Base-by-base conservation (phyloP, 2,329 filamentous ascomycete genomes). In the Colletotrichum sp. region DNA sequence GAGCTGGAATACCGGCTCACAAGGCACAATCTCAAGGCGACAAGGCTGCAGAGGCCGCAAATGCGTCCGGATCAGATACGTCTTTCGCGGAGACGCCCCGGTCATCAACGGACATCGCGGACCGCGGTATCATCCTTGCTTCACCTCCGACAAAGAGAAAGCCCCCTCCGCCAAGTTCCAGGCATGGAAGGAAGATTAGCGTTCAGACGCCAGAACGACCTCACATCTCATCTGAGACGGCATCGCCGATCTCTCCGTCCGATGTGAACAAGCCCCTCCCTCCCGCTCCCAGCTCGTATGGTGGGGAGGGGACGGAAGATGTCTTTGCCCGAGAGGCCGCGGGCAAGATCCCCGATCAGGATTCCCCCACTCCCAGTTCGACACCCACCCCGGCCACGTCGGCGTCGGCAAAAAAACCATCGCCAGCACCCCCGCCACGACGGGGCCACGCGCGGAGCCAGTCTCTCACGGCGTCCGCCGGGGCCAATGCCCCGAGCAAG, bases 181-280 rank as follows among this genome's bases (percentile, higher is more conserved):
- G 94, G 71, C 94, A 96, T 84, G 95, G 95, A 6, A 96, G 94
- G 83, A 88, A 93, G 21, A 94, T 96, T 78, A 92, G 89, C 78
- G 83, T 86, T 58, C 85, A 89, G 80, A 52, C 74, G 21, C 68
- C 61, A 38, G 72, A 67, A 26, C 67, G 67, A 8, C 55, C 73
- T 21, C 26, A 78, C 77, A 34, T 82, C 67, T 75, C 78, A 65
- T 79, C 72, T 63, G 79, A 74, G 48, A 77, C 79, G 7, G 71
- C 71, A 38, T 77, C 79, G n/a, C 77, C 82, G 63, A 79, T 79
- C 18, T 84, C 85, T 16, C 80, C 84, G 8, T 88, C 89, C 8
- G 89, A 93, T 78, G 82, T 90, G 32, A 92, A 92, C 82, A 94
- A 93, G 79, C 91, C 92, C 5, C 86, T 93, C 15, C 92, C 93